Conservation (phyloP, 2,329 filamentous ascomycete genomes). For the Ophiostoma sp. region DNA sequence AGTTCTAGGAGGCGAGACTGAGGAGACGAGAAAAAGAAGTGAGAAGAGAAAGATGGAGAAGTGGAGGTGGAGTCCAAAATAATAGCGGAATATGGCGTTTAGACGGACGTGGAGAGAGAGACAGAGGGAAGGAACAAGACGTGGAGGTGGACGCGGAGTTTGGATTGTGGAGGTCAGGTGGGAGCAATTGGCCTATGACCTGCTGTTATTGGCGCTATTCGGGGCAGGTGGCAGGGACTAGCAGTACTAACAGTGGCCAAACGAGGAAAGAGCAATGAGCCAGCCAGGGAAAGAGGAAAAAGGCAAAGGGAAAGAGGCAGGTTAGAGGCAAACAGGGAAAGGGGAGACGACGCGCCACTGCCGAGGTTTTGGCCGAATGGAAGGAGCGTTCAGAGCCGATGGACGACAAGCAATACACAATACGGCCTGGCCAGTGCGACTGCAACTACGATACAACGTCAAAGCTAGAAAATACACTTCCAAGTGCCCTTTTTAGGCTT, state of each 20-base stretch:
- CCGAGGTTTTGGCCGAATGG: slow-evolving; percentile 23
- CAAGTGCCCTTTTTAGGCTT: too few relatives aligned
- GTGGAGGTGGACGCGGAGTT: neutral
- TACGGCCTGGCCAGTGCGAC: neutral
- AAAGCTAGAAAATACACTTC: neutral
- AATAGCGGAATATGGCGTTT: neutral
- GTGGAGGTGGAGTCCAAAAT: neutral
- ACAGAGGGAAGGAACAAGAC: too few relatives aligned
- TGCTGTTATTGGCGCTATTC: neutral
- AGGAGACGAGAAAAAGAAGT: neutral
- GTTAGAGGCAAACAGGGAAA: neutral
- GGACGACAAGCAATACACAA: neutral
- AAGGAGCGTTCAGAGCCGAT: neutral
- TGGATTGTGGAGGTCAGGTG: slow-evolving; percentile 10
- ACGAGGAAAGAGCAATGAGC: neutral
- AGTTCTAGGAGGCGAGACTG: neutral
- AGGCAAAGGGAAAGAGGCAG: neutral
- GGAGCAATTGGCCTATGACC: neutral
- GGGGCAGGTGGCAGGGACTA: neutral
- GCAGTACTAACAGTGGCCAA: neutral
- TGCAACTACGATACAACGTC: neutral
- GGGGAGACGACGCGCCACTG: slow-evolving; percentile 21
- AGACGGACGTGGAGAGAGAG: neutral
- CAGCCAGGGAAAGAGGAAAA: neutral
- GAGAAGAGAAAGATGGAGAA: neutral